A percentile compares a stretch with the other conserved stretches of the same genome.
phyloP scores from a whole-genome alignment of 306 rosid species.

The Cucurbita argyrosperma region DNA sequence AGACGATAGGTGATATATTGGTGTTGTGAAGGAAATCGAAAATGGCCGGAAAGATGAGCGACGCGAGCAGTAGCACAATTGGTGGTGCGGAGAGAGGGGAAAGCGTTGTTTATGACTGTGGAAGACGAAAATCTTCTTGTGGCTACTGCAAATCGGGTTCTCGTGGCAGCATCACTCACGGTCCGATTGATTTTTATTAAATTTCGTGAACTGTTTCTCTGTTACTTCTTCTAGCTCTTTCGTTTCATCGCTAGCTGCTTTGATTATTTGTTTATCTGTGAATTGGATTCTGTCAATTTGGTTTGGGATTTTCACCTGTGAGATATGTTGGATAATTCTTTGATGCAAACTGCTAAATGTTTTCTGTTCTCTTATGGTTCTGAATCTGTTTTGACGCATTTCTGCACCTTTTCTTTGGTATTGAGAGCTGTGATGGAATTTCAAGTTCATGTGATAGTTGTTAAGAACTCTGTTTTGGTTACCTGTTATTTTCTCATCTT shows the following conservation, averaged over 20 bases:
- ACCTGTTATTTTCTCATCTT: not conserved
- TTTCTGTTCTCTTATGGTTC: not conserved
- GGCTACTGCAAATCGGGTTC: slow-evolving; percentile 70
- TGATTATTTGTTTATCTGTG: not conserved
- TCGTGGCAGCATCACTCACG: slow-evolving; percentile 64
- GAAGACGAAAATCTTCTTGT: slow-evolving; percentile 47
- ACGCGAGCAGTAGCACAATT: slow-evolving; percentile 44
- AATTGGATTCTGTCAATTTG: not conserved
- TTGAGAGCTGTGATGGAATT: not conserved
- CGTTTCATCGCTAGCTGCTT: not conserved
- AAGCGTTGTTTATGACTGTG: slow-evolving; percentile 50
- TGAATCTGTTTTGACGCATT: not conserved
- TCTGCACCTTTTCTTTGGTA: not conserved
- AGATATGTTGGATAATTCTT: not conserved
- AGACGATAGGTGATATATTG: not conserved
- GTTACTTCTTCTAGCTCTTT: not conserved
- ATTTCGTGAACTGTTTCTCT: not conserved
- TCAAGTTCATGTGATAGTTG: not conserved
- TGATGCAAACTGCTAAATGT: not conserved
- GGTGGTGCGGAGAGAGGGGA: slow-evolving; percentile 19
- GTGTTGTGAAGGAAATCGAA: not conserved
- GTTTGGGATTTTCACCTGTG: not conserved
- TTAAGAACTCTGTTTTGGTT: not conserved
- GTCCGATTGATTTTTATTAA: slow-evolving; percentile 15
- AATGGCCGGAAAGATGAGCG: slow-evolving; percentile 45